A percentile compares a stretch with the other conserved stretches of the same genome.
Conservation (phyloP, 306 rosid genomes). For the Casuarina equisetifolia region DNA sequence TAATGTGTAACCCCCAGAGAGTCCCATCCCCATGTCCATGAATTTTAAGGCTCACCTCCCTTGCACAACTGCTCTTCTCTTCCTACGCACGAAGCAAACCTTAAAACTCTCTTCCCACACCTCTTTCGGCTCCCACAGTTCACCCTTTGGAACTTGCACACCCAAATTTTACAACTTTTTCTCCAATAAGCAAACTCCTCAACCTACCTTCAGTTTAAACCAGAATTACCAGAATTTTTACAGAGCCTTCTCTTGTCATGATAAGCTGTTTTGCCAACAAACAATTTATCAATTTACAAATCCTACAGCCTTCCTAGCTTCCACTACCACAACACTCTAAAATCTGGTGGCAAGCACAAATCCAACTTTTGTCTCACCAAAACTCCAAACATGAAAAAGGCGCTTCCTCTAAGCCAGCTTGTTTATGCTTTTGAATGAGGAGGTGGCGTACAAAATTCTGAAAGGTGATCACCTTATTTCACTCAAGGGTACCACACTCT, state of each 20-base stretch:
- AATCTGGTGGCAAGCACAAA: neutral
- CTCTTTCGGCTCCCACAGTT: neutral
- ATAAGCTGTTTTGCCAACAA: neutral
- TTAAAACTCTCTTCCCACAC: neutral
- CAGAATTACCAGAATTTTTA: neutral
- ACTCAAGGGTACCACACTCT: neutral
- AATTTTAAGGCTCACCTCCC: neutral
- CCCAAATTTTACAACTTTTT: neutral
- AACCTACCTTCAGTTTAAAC: neutral
- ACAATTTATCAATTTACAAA: neutral
- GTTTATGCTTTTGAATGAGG: neutral
- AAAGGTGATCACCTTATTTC: neutral
- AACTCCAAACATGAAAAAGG: neutral
- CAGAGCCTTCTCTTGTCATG: neutral
- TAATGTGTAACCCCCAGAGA: neutral
- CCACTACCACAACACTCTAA: neutral
- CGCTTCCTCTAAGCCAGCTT: neutral
- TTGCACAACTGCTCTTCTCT: neutral
- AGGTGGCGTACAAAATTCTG: neutral
- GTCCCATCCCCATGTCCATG: neutral
- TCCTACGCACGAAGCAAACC: neutral
- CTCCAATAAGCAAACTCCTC: neutral
- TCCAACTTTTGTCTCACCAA: neutral
- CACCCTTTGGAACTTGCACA: neutral
- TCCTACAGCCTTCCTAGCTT: neutral